phyloP scores from a whole-genome alignment of 257 asterid genomes.

The Echites panduratus region DNA sequence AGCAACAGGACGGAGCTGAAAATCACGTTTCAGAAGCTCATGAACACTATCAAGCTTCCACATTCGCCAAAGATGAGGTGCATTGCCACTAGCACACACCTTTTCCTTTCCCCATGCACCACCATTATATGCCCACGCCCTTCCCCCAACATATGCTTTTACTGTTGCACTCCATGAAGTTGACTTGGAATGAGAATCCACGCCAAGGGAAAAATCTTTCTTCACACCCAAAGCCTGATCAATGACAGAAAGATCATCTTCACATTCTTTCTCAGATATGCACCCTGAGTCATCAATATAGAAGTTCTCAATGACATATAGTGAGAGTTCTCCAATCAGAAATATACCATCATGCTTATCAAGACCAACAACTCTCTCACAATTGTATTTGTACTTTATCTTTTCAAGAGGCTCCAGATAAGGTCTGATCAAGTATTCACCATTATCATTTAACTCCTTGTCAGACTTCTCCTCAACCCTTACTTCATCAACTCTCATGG shows the following conservation, averaged over 20 bases:
- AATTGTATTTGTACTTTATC: constrained; percentile 83
- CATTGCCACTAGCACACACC: constrained; percentile 61
- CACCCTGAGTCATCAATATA: constrained; percentile 89
- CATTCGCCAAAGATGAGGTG: constrained; percentile 98
- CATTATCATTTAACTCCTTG: constrained; percentile 85
- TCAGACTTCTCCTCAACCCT: constrained; percentile 68
- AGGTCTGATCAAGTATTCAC: constrained; percentile 96
- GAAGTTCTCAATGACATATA: constrained; percentile 90
- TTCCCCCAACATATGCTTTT: constrained; percentile 71
- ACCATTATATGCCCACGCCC: constrained; percentile 99
- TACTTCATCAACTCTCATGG: constrained; percentile 52
- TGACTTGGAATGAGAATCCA: constrained; percentile 83
- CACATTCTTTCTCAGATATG: constrained; percentile 86
- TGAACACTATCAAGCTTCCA: constrained; percentile 99
- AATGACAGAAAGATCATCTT: constrained; percentile 87
- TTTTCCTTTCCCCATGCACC: constrained; percentile 99
- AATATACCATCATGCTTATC: constrained; percentile 97
- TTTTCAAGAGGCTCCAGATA: constrained; percentile 77
- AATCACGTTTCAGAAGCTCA: constrained; percentile 95
- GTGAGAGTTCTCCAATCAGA: constrained; percentile 82
- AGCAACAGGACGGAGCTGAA: constrained; percentile 99
- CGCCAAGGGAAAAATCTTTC: constrained; percentile 76
- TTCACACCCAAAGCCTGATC: constrained; percentile 98
- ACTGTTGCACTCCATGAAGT: constrained; percentile 80
- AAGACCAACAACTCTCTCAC: constrained; percentile 97